Percentiles rank a stretch among this genome's conserved stretches.
Evolutionary conservation across 805 yeast genomes (phyloP).

Genomic region (Saccharomycopsis amapae): DNA sequence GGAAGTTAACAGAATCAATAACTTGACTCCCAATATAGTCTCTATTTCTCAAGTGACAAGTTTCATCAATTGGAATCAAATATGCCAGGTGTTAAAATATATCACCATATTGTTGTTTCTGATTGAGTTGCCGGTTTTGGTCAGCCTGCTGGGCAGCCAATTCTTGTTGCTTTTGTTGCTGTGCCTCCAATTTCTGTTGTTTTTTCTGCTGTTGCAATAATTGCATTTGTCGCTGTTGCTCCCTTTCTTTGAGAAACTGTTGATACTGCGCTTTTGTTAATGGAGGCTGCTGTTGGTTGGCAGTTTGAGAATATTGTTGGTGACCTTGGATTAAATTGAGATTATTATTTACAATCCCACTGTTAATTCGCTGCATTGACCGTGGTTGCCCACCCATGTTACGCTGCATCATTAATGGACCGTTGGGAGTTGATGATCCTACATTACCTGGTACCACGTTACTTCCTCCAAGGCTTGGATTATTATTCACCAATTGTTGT

Average conservation of each 20-base stretch:
- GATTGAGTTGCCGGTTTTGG: no score
- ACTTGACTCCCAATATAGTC: no score
- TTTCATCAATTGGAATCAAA: no score
- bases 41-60: no score
- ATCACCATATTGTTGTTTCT: no score
- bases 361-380: no score
- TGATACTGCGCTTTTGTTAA: constrained; percentile 9
- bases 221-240: background rate
- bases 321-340: background rate
- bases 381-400: no score
- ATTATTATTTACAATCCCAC: background rate
- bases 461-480: background rate
- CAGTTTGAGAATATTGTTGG: background rate
- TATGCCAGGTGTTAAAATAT: no score
- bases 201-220: background rate
- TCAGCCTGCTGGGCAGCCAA: background rate
- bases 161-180: background rate
- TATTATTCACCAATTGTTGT: constrained; percentile 3
- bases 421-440: background rate
- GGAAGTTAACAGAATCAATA: no score
- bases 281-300: constrained; percentile 3
- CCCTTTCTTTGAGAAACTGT: constrained; percentile 6
- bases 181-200: constrained; percentile 1
- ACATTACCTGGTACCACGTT: no score
- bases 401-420: no score